phyloP scores from a whole-genome alignment of 768 basidiomycete genomes.

The Pluteus cervinus region DNA sequence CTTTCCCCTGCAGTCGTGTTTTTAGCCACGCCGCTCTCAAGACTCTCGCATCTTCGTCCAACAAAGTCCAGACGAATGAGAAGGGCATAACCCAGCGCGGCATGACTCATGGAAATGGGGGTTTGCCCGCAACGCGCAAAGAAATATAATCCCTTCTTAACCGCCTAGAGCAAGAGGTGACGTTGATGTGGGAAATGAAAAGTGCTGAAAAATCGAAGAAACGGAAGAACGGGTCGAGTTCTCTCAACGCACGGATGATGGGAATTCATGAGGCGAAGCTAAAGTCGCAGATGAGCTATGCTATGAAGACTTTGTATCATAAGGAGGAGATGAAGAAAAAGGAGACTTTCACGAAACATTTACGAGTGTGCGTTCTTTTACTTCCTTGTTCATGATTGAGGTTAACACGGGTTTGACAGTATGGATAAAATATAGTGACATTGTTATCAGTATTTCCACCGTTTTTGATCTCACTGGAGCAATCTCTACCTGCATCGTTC shows the following conservation, averaged over 20 bases:
- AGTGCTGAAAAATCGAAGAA: slow-evolving; percentile 59
- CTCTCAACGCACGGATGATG: slow-evolving; percentile 24
- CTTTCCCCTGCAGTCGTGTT: slow-evolving; percentile 81
- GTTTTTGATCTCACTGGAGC: no score
- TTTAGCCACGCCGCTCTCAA: slow-evolving; percentile 83
- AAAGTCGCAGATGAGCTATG: slow-evolving; percentile 79
- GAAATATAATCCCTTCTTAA: slow-evolving; percentile 69
- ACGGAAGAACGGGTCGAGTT: no score
- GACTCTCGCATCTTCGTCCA: slow-evolving; percentile 39
- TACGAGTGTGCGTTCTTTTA: slow-evolving; percentile 60
- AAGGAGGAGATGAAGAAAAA: slow-evolving; percentile 55
- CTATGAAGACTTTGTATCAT: slow-evolving; percentile 77
- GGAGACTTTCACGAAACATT: slow-evolving; percentile 92
- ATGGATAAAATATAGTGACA: no score
- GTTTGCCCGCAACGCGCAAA: slow-evolving; percentile 75
- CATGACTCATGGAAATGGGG: slow-evolving; percentile 30
- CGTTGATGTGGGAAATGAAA: slow-evolving; percentile 49
- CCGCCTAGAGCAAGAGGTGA: slow-evolving; percentile 61
- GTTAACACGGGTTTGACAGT: slow-evolving; percentile 8
- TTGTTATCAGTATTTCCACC: no score
- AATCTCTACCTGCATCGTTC: no score
- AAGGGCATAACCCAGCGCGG: slow-evolving; percentile 15
- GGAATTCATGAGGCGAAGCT: slow-evolving; percentile 63
- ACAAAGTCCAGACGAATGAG: slow-evolving; percentile 24
- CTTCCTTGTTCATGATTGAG: background rate